Evolutionary conservation across 192 early-diverging fungal genomes (phyloP).

Genomic region (Umbelopsis ramanniana): DNA sequence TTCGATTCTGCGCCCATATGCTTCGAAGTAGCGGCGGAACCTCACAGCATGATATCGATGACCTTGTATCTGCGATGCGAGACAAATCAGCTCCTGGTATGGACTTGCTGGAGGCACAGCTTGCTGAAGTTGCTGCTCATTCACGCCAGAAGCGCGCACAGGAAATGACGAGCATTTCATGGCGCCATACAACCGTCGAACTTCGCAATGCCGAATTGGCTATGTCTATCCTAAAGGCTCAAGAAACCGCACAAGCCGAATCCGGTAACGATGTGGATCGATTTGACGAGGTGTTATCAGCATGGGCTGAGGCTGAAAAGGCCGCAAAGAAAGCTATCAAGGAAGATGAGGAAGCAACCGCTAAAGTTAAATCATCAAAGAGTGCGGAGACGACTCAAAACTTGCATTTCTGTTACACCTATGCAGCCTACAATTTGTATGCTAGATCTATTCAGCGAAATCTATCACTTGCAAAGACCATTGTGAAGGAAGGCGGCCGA

Average conservation of each 20-base stretch:
- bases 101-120: slow-evolving; percentile 46
- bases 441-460: slow-evolving; percentile 61
- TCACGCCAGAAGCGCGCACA: slow-evolving; percentile 45
- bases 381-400: slow-evolving; percentile 61
- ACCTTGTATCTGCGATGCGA: slow-evolving; percentile 47
- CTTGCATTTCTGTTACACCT: slow-evolving; percentile 58
- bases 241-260: slow-evolving; percentile 41
- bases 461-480: slow-evolving; percentile 48
- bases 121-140: slow-evolving; percentile 43
- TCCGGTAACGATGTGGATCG: slow-evolving; percentile 45
- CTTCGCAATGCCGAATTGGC: slow-evolving; percentile 50
- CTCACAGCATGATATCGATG: slow-evolving; percentile 46
- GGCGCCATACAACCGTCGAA: slow-evolving; percentile 51
- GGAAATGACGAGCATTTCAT: slow-evolving; percentile 47
- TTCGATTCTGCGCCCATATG: slow-evolving; percentile 80
- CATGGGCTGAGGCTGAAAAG: slow-evolving; percentile 65
- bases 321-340: slow-evolving; percentile 62
- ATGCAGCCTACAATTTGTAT: slow-evolving; percentile 61
- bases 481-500: slow-evolving; percentile 49
- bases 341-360: slow-evolving; percentile 64
- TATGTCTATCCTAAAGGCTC: slow-evolving; percentile 50
- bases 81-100: slow-evolving; percentile 47
- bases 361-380: slow-evolving; percentile 74
- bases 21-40: slow-evolving; percentile 51
- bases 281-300: slow-evolving; percentile 60